Evolutionary conservation across 2,329 filamentous ascomycete genomes (phyloP), one percentile per base, ranked within the genome.

Genomic region (Venturia carpophila): DNA sequence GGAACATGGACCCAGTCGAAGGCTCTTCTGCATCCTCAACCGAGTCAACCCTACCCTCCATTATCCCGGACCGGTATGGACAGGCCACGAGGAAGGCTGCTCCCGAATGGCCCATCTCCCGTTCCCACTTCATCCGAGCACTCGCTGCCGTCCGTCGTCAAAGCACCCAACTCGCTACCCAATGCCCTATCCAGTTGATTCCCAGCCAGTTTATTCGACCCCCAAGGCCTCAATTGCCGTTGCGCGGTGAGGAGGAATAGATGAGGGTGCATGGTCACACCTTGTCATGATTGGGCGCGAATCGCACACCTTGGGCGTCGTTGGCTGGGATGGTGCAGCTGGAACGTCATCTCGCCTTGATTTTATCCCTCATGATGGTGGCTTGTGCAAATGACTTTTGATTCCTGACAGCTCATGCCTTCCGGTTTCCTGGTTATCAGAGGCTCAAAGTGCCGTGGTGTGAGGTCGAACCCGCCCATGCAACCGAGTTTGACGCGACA

Each of bases 71-170:
- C 19, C 30, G 9, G 15, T n/a, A n/a, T 34, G 30, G 52, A 37
- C 10, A 58, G 4, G 52, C 27, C 52, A 27, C 21, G 27, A 58
- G 19, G 52, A 58, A 58, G 52, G 52, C 52, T 58, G 52, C 52
- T 58, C 52, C 52, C 52, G 52, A 58, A 37, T 58, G 27, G 52
- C 52, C 52, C 52, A 58, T 58, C 52, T 58, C 52, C 52, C 52
- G 52, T n/a, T 58, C 52, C 52, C 52, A 37, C 52, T 37, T 11
- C 11, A 37, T n/a, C 17, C 37, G 30, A n/a, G 11, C 52, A 19
- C 19, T 37, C 52, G 37, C 52, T 56, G 30, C 24, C 52, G 19
- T 34, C 52, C 27, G 17, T 34, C 15, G 52, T 37, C 52, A 37
- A 56, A 56, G 52, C 52, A 56, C 52, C 52, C 52, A 56, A 56